Conservation (phyloP, 169 alveolate species). For the Cryptosporidium ubiquitum region DNA sequence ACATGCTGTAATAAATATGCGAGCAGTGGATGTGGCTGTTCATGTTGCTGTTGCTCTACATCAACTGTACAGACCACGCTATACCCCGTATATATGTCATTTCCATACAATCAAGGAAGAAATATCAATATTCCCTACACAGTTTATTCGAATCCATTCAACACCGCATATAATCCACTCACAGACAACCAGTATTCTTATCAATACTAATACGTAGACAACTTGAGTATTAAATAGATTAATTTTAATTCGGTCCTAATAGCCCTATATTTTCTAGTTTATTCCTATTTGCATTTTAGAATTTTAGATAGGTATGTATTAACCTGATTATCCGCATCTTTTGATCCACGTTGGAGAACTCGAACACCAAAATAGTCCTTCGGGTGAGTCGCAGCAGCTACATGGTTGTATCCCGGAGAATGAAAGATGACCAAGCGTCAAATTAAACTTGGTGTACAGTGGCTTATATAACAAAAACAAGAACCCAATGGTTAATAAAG, state of each 20-base stretch:
- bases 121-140: constrained; percentile 65
- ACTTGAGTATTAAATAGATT: not conserved
- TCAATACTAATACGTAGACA: not conserved
- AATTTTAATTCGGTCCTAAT: not conserved
- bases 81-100: constrained; percentile 65
- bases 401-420: constrained; percentile 63
- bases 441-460: constrained; percentile 39
- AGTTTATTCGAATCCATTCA: not conserved
- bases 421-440: constrained; percentile 47
- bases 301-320: not conserved
- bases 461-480: constrained; percentile 56
- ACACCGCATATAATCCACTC: not conserved
- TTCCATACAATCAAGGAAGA: constrained; percentile 60
- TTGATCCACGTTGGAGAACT: constrained; percentile 64
- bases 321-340: not conserved
- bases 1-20: not conserved
- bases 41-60: constrained; percentile 64
- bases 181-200: not conserved
- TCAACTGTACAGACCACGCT: constrained; percentile 69
- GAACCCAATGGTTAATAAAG: constrained; percentile 52
- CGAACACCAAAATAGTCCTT: constrained; percentile 67
- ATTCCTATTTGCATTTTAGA: not conserved
- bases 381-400: constrained; percentile 59
- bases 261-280: constrained; percentile 5
- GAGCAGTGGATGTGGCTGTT: not conserved